Evolutionary conservation across 2,329 filamentous ascomycete genomes (phyloP).

Genomic region (Apiospora marii): DNA sequence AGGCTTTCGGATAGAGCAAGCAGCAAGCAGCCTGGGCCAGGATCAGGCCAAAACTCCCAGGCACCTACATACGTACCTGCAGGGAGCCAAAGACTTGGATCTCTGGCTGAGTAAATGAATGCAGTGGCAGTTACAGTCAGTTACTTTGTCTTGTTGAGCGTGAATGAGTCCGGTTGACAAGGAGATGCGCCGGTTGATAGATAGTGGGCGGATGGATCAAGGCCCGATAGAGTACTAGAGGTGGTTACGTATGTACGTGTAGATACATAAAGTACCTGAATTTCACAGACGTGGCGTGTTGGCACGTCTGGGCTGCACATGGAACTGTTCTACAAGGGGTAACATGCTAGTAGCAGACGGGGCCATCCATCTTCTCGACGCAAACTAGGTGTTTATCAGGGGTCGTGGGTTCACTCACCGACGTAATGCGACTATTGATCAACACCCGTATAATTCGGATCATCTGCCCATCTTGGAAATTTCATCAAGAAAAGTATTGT

Average conservation of each 20-base stretch:
- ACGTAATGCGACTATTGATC: conserved; percentile 1
- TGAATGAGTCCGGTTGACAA: not conserved
- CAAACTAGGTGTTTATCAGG: not conserved
- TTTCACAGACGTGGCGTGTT: not conserved
- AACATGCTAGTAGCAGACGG: not conserved
- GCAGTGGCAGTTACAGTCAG: not conserved
- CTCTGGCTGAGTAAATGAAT: too few relatives aligned
- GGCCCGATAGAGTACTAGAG: conserved; percentile 4
- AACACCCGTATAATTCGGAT: not conserved
- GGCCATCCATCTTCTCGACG: not conserved
- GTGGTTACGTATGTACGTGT: conserved; percentile 10
- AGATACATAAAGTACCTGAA: not conserved
- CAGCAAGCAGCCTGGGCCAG: too few relatives aligned
- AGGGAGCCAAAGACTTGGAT: not conserved
- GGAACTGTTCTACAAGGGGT: not conserved
- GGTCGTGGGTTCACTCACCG: not conserved
- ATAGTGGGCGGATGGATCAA: not conserved
- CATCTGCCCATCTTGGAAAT: not conserved
- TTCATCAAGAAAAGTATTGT: not conserved
- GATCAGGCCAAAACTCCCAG: not conserved
- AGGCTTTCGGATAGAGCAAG: not conserved
- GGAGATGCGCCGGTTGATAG: not conserved
- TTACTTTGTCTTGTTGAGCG: not conserved
- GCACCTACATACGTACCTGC: not conserved
- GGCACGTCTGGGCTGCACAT: conserved; percentile 5